phyloP scores from a whole-genome alignment of 305 asterid species.

The Fraxinus platypoda region DNA sequence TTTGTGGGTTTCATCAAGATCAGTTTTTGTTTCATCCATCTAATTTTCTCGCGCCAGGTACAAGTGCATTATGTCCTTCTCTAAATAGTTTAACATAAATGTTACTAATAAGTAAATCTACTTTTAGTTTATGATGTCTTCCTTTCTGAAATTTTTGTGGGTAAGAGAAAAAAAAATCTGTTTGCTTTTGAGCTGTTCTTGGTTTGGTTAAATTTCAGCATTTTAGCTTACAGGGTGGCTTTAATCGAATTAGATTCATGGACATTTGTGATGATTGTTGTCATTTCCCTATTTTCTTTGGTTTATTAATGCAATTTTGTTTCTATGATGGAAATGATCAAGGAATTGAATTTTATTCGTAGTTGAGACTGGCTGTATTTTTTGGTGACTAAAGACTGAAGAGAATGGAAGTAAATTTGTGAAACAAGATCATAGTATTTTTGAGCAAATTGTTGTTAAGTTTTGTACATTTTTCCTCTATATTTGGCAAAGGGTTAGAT shows the following conservation, averaged over 20 bases:
- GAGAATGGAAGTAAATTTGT: not conserved
- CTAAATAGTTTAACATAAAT: not conserved
- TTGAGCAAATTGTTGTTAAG: not conserved
- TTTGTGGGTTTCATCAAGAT: not conserved
- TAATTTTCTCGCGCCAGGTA: not conserved
- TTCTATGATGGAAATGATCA: not conserved
- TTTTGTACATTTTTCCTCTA: not conserved
- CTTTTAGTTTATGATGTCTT: not conserved
- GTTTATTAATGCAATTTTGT: too few species aligned
- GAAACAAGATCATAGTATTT: not conserved
- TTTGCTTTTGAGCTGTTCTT: not conserved
- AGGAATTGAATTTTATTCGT: not conserved
- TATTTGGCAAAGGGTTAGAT: not conserved
- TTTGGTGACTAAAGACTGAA: not conserved
- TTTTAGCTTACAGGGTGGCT: not conserved
- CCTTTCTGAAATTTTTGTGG: not conserved
- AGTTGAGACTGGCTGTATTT: not conserved
- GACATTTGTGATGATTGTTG: not conserved
- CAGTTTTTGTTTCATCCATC: not conserved
- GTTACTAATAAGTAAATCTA: not conserved
- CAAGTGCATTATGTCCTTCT: not conserved
- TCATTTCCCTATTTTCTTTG: not conserved
- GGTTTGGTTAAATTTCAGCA: not conserved
- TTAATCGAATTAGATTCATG: not conserved
- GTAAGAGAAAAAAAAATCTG: not conserved